Evolutionary conservation across 176 grass and related monocot genomes (phyloP).

Genomic region (Chrysopogon serrulatus): DNA sequence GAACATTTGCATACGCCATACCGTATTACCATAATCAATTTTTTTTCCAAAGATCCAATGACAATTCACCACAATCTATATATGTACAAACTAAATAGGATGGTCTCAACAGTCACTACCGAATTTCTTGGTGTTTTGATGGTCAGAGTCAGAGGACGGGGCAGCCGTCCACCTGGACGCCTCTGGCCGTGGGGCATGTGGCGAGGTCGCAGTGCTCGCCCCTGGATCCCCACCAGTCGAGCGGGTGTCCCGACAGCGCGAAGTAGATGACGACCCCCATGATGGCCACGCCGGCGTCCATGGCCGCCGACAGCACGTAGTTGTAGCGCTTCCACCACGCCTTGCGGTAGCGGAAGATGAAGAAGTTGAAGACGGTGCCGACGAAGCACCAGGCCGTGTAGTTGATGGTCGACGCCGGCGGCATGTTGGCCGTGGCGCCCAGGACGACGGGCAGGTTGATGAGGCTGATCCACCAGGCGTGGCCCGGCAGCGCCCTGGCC

Average conservation of each 20-base stretch:
- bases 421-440: slow-evolving; percentile 78
- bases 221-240: slow-evolving; percentile 63
- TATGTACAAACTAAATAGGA: not conserved
- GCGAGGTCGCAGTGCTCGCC: slow-evolving; percentile 79
- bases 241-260: slow-evolving; percentile 35
- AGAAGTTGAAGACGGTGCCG: slow-evolving; percentile 84
- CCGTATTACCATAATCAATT: too few relatives aligned
- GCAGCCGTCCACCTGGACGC: slow-evolving; percentile 49
- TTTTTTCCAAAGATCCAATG: not conserved
- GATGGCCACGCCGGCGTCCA: slow-evolving; percentile 84
- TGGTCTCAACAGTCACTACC: not conserved
- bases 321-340: slow-evolving; percentile 92
- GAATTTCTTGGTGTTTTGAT: not conserved
- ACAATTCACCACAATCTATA: not conserved
- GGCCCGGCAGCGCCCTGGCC: slow-evolving; percentile 46
- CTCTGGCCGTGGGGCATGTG: slow-evolving; percentile 70
- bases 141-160: slow-evolving; percentile 68
- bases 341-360: slow-evolving; percentile 74
- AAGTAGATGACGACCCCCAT: slow-evolving; percentile 87
- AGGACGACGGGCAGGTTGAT: slow-evolving; percentile 82
- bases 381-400: slow-evolving; percentile 68
- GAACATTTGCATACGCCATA: not conserved
- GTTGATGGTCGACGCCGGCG: slow-evolving; percentile 73
- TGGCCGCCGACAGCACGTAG: slow-evolving; percentile 79
- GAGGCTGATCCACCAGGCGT: slow-evolving; percentile 71